Evolutionary conservation across 2,329 filamentous ascomycete species (phyloP), one percentile per base, ranked within the genome.

Genomic region (Calonectria henricotiae): DNA sequence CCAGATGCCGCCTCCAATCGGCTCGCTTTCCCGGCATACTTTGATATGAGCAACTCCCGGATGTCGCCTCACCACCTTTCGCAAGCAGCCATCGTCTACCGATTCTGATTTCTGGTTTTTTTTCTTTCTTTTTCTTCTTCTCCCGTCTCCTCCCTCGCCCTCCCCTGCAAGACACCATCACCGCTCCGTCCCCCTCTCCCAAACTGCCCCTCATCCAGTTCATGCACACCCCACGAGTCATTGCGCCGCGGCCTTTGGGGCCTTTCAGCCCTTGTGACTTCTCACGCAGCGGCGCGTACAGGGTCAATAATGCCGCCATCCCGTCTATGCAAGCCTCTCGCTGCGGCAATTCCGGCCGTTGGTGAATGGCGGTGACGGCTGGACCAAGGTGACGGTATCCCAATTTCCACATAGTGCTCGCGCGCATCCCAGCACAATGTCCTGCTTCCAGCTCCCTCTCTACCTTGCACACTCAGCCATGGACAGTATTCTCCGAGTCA

Each of bases 151-250:
- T 54, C 44, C 11, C 23, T 41, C 30, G 20, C 44, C 43, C 44
- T 51, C 39, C 61, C 51, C 27, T 61, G 58, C 65, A 67, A 55
- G 47, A 20, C 65, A 55, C 65, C 62, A 67, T 47, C 55, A 49
- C 46, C 35, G 32, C 25, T 49, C 35, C 61, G 25, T 39, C 30
- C 39, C 49, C 41, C n/a, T n/a, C 49, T 30, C 25, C 27, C 55
- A 25, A 46, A 55, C 12, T 44, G 44, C 44, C 62, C 62, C 62
- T 51, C 51, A 51, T 30, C 37, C 60, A 44, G 54, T 65, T 69
- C 67, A 65, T 65, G 67, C 62, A 69, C 47, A 62, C 51, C 44
- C 51, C 67, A 60, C 67, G 67, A 69, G 67, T 69, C 67, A 69
- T 69, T 67, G 37, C 20, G 23, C 61, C 25, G 17, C 25, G 51